Percentiles rank a stretch among this genome's conserved stretches.
These are phyloP conservation scores for Haematococcus sp. DNA, from an alignment of 139 green algal genomes.

Conservation along the genomic window DNA sequence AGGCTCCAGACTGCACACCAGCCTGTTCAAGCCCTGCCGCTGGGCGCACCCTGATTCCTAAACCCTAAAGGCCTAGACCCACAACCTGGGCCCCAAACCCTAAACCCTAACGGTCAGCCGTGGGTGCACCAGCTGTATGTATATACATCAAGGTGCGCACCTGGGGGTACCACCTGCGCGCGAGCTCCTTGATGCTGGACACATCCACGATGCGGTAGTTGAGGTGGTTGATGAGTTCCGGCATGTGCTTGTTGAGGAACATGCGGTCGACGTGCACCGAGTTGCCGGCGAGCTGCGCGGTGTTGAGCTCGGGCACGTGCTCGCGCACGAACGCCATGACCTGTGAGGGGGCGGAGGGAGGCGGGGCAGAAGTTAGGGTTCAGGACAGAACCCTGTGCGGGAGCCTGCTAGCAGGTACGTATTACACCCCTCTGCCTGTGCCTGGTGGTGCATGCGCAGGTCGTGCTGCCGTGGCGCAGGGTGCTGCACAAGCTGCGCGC, in stretches of 20 bases:
- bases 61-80: no score
- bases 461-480: neutral
- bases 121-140: no score
- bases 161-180: conserved; percentile 21
- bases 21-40: no score
- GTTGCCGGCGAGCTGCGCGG: conserved; percentile 66
- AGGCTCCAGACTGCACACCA: no score
- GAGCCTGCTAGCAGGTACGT: no score
- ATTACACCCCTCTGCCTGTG: neutral
- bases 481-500: no score
- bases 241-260: conserved; percentile 90
- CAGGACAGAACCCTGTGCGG: neutral
- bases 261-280: conserved; percentile 84
- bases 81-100: no score
- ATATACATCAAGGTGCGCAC: conserved; percentile 1
- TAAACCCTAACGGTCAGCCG: no score
- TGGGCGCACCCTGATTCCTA: no score
- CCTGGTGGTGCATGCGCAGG: neutral
- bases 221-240: conserved; percentile 66
- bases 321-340: conserved; percentile 19
- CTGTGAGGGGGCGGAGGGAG: neutral
- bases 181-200: conserved; percentile 74
- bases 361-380: neutral
- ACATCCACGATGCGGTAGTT: conserved; percentile 93
- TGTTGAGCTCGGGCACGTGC: conserved; percentile 4